Conservation (phyloP, 2,329 filamentous ascomycete species). For the Penicillium digitatum region DNA sequence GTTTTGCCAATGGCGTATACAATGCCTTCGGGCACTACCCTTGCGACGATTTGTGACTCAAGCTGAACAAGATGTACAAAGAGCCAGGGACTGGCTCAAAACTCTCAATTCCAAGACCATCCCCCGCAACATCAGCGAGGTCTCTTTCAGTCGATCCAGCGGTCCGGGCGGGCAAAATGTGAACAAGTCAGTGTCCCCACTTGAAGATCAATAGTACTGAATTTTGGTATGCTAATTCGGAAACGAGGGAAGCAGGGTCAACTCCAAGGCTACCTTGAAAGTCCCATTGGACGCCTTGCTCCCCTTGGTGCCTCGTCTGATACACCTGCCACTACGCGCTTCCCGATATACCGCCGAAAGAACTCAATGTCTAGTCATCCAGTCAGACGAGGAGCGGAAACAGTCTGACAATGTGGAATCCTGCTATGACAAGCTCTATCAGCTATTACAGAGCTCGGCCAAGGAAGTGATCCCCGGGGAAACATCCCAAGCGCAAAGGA, state of each 20-base stretch:
- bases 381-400: conserved; percentile 61
- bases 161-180: conserved; percentile 66
- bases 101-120: conserved; percentile 53
- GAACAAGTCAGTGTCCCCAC: conserved; percentile 54
- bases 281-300: conserved; percentile 52
- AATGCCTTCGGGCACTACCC: conserved; percentile 3
- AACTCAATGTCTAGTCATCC: conserved; percentile 55
- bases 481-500: conserved; percentile 54
- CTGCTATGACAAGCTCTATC: conserved; percentile 57
- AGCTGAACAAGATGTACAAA: conserved; percentile 22
- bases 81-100: conserved; percentile 56
- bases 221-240: conserved; percentile 6
- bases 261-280: conserved; percentile 63
- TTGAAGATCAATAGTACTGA: conserved; percentile 7
- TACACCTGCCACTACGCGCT: conserved; percentile 50
- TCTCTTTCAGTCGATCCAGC: conserved; percentile 61
- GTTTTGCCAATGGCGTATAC: conserved; percentile 6
- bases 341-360: conserved; percentile 56
- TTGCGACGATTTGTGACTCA: conserved; percentile 29
- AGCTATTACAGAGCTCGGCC: conserved; percentile 52
- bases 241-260: conserved; percentile 48
- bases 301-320: conserved; percentile 50
- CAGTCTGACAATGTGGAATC: conserved; percentile 57
- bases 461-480: conserved; percentile 55
- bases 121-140: conserved; percentile 53